Percentiles rank a stretch among this genome's conserved stretches.
Evolutionary conservation across 1,139 yeast species (phyloP).

Genomic region (Geotrichum cucujoidarum): DNA sequence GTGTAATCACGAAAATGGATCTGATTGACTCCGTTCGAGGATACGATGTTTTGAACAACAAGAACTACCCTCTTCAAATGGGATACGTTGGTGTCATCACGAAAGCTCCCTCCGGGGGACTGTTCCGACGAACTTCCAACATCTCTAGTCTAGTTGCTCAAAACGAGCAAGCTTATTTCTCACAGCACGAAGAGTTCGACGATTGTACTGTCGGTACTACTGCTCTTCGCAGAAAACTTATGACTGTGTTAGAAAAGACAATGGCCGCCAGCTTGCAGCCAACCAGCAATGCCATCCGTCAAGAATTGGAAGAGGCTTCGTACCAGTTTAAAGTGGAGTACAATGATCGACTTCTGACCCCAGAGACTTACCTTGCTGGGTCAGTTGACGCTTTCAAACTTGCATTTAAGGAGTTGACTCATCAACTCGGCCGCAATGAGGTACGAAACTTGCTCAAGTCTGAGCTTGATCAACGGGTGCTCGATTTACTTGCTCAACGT

Average conservation of each 20-base stretch:
- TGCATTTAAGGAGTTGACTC: slow-evolving; percentile 81
- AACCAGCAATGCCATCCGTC: slow-evolving; percentile 78
- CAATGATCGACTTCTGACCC: slow-evolving; percentile 88
- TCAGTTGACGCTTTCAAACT: slow-evolving; percentile 83
- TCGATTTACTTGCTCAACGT: slow-evolving; percentile 80
- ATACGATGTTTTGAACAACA: slow-evolving; percentile 61
- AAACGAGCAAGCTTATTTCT: slow-evolving; percentile 45
- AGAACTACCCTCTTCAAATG: slow-evolving; percentile 83
- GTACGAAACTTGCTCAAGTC: slow-evolving; percentile 71
- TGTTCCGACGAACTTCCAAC: slow-evolving; percentile 31
- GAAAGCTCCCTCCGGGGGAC: slow-evolving; percentile 52
- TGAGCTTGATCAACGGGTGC: slow-evolving; percentile 81
- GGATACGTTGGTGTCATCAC: slow-evolving; percentile 98
- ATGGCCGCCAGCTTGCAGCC: slow-evolving; percentile 90
- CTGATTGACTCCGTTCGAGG: slow-evolving; percentile 77
- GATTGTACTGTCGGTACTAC: slow-evolving; percentile 76
- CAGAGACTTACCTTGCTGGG: slow-evolving; percentile 89
- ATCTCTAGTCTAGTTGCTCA: slow-evolving; percentile 38
- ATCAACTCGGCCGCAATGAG: slow-evolving; percentile 76
- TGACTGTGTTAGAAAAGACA: slow-evolving; percentile 79
- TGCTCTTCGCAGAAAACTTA: slow-evolving; percentile 69
- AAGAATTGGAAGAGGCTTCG: slow-evolving; percentile 87
- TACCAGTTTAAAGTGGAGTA: slow-evolving; percentile 94
- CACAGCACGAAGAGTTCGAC: slow-evolving; percentile 57
- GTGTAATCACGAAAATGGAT: slow-evolving; percentile 91